Conservation (phyloP, 2,329 filamentous ascomycete genomes). For the Fusarium pilosicola region DNA sequence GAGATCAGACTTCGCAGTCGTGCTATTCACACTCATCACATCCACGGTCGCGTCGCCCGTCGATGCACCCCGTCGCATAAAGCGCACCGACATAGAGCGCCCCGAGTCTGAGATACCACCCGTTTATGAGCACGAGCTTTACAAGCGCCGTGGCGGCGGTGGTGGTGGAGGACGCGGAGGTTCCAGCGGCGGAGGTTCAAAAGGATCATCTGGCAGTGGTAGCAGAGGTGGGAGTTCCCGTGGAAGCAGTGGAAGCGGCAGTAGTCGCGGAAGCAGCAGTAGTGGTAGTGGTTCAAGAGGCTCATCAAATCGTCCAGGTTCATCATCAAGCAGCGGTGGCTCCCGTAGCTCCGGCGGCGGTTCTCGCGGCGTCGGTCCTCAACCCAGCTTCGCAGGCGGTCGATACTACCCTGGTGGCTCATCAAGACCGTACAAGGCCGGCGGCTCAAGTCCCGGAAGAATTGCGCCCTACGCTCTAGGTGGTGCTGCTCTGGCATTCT, state of each 20-base stretch:
- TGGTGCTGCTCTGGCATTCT: slow-evolving; percentile 63
- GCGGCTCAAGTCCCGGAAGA: slow-evolving; percentile 62
- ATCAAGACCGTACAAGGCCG: slow-evolving; percentile 67
- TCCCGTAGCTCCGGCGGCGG: slow-evolving; percentile 24
- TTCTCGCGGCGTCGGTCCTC: slow-evolving; percentile 68
- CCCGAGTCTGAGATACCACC: slow-evolving; percentile 32
- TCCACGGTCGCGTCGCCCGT: slow-evolving; percentile 42
- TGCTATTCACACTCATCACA: slow-evolving; percentile 45
- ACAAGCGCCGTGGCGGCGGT: slow-evolving; percentile 70
- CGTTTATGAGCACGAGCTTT: slow-evolving; percentile 57
- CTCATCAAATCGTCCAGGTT: slow-evolving; percentile 37
- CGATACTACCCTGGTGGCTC: slow-evolving; percentile 75
- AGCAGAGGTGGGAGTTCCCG: slow-evolving; percentile 29
- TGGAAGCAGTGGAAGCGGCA: slow-evolving; percentile 15
- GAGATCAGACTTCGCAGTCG: slow-evolving; percentile 46
- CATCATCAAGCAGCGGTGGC: slow-evolving; percentile 10
- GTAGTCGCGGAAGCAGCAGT: slow-evolving; percentile 14
- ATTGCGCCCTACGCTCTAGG: slow-evolving; percentile 63
- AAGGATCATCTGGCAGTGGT: slow-evolving; percentile 20
- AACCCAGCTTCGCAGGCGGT: slow-evolving; percentile 69
- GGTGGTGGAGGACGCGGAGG: slow-evolving; percentile 58
- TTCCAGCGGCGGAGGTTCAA: slow-evolving; percentile 35
- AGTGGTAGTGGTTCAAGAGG: slow-evolving; percentile 21
- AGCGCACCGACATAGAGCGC: slow-evolving; percentile 19
- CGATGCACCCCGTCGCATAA: slow-evolving; percentile 37